Conservation (phyloP, 805 yeast genomes). For the Yamadazyma takamatsuzukensis region DNA sequence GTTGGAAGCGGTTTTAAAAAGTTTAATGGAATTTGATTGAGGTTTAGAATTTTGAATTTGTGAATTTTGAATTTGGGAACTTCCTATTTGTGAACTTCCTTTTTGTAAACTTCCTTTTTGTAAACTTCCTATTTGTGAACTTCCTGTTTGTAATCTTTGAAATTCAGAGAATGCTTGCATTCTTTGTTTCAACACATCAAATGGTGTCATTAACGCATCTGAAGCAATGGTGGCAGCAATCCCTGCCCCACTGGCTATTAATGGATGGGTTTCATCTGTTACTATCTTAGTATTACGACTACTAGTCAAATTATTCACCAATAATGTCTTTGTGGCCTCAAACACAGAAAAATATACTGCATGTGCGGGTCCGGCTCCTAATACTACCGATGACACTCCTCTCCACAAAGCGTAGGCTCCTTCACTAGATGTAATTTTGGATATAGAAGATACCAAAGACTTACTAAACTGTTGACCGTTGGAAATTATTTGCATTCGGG, state of each 20-base stretch:
- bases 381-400: constrained; percentile 84
- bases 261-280: constrained; percentile 69
- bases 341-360: constrained; percentile 95
- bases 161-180: constrained; percentile 67
- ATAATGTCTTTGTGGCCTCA: constrained; percentile 67
- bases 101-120: constrained; percentile 1
- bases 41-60: constrained; percentile 3
- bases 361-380: constrained; percentile 99
- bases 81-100: constrained; percentile 7
- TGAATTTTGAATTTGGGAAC: no score
- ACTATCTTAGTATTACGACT: constrained; percentile 38
- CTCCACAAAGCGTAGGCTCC: constrained; percentile 90
- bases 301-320: constrained; percentile 41
- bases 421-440: constrained; percentile 77
- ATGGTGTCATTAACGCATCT: constrained; percentile 96
- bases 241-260: constrained; percentile 84
- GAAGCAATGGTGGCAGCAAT: constrained; percentile 89
- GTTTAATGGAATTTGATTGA: constrained; percentile 20
- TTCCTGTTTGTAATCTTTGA: constrained; percentile 6
- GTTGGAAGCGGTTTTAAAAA: constrained; percentile 36
- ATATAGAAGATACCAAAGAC: constrained; percentile 62
- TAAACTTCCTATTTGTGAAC: no score
- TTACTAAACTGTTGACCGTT: constrained; percentile 15
- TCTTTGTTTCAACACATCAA: constrained; percentile 91
- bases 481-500: constrained; percentile 76